A percentile compares a stretch with the other conserved stretches of the same genome.
Conservation (phyloP, 371 early-diverging fungal genomes). For the Entomophthora muscae region DNA sequence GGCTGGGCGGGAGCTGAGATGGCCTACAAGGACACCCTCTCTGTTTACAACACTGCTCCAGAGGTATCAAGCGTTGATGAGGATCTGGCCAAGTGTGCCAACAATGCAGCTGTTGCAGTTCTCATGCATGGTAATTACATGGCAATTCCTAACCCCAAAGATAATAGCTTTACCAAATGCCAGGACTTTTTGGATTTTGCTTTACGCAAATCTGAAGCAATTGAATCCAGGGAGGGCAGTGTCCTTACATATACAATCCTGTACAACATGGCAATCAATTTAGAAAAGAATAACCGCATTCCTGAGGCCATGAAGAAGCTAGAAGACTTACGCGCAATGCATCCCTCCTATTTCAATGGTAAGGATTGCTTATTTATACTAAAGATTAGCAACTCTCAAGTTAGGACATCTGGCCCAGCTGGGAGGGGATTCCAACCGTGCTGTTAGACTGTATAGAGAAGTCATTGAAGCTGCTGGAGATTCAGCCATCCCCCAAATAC, state of each 20-base stretch:
- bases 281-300: neutral
- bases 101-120: neutral
- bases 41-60: neutral
- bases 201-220: too few species aligned
- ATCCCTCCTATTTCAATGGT: neutral
- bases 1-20: neutral
- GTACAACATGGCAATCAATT: neutral
- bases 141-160: too few species aligned
- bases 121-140: neutral
- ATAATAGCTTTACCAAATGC: too few species aligned
- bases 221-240: too few species aligned
- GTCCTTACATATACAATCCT: neutral
- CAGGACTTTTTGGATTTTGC: too few species aligned
- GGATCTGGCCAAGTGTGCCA: neutral
- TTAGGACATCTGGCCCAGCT: neutral
- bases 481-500: neutral
- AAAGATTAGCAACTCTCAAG: neutral
- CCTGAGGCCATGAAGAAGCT: neutral
- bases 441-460: neutral
- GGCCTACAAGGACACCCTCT: neutral
- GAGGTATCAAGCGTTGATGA: neutral
- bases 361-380: neutral
- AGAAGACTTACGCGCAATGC: neutral
- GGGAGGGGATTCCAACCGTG: neutral
- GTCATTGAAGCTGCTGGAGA: neutral